phyloP scores from a whole-genome alignment of 202 grass and related monocot species.

The Schoenoplectus triqueter region DNA sequence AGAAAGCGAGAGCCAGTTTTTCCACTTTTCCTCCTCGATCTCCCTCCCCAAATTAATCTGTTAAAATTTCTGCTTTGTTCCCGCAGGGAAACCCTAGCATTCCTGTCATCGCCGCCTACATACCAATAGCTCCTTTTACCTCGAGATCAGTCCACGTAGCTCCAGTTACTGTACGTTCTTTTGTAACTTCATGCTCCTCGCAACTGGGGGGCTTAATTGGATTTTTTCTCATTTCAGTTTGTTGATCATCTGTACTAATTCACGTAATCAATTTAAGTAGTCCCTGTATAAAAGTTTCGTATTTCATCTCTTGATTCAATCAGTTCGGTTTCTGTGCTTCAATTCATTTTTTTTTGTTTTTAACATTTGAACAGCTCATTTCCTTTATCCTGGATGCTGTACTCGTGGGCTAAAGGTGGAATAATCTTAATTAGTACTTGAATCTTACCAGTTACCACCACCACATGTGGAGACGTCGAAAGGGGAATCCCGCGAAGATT shows the following conservation, averaged over 20 bases:
- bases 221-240: not conserved
- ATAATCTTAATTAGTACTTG: slow-evolving; percentile 20
- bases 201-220: not conserved
- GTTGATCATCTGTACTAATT: not conserved
- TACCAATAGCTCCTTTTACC: not conserved
- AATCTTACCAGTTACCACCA: not conserved
- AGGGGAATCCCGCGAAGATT: slow-evolving; percentile 27
- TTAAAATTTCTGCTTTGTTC: slow-evolving; percentile 19
- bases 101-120: slow-evolving; percentile 8
- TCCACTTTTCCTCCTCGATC: not conserved
- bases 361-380: slow-evolving; percentile 6
- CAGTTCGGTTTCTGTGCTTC: slow-evolving; percentile 13
- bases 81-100: slow-evolving; percentile 20
- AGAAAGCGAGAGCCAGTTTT: slow-evolving; percentile 17
- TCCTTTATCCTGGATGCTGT: not conserved
- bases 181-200: not conserved
- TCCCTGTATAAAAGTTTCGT: not conserved
- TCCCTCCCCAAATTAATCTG: slow-evolving; percentile 26
- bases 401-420: not conserved
- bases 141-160: not conserved
- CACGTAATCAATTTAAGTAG: not conserved
- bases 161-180: slow-evolving; percentile 15
- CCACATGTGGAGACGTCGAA: slow-evolving; percentile 27
- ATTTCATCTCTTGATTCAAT: slow-evolving; percentile 5
- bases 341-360: not conserved